These are phyloP conservation scores for Scalesia atractyloides DNA, from an alignment of 129 eudicot genomes.

Conservation along the genomic window DNA sequence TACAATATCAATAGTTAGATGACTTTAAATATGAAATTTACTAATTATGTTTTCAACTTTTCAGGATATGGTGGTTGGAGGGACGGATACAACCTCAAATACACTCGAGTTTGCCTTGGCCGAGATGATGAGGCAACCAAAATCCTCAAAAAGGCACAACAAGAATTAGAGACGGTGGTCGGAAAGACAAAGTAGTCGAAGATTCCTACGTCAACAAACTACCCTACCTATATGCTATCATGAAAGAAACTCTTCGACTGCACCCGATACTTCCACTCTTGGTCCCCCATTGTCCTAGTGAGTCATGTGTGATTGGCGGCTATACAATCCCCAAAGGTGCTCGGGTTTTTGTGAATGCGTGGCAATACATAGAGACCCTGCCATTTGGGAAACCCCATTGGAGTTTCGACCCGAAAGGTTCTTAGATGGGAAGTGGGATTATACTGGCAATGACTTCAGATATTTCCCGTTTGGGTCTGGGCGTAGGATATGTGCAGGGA, in stretches of 20 bases:
- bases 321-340: constrained; percentile 57
- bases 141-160: constrained; percentile 43
- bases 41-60: neutral
- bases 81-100: constrained; percentile 62
- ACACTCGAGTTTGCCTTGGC: constrained; percentile 60
- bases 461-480: constrained; percentile 62
- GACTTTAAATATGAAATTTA: neutral
- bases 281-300: constrained; percentile 64
- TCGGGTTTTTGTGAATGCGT: constrained; percentile 47
- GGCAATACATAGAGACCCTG: constrained; percentile 58
- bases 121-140: constrained; percentile 50
- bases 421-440: constrained; percentile 42
- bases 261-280: constrained; percentile 60
- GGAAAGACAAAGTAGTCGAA: constrained; percentile 51
- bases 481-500: constrained; percentile 62
- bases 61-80: constrained; percentile 73
- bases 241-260: constrained; percentile 59
- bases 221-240: constrained; percentile 48
- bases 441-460: constrained; percentile 45
- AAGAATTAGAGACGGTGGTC: constrained; percentile 51
- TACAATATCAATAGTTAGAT: too few species aligned
- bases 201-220: constrained; percentile 50
- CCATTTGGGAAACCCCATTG: constrained; percentile 46
- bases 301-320: constrained; percentile 45
- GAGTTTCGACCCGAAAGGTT: constrained; percentile 56